Conservation (phyloP, 495 filamentous ascomycete genomes). For the Talaromyces wortmannii region DNA sequence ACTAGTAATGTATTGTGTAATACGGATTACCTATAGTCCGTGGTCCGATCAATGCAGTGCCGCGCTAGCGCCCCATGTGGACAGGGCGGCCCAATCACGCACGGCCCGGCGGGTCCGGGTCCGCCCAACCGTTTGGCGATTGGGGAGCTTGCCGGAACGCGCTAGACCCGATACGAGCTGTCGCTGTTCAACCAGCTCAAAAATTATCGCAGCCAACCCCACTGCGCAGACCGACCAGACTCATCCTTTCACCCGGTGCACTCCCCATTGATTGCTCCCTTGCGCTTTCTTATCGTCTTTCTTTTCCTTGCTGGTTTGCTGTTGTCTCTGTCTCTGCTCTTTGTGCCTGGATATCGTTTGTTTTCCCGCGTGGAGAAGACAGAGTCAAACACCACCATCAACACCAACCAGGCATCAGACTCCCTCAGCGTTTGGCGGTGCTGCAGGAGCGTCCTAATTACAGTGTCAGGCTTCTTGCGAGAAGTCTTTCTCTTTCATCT, state of each 20-base stretch:
- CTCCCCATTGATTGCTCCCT: not conserved
- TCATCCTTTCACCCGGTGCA: not conserved
- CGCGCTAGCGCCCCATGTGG: not conserved
- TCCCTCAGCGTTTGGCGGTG: conserved; percentile 5
- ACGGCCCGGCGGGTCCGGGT: no score
- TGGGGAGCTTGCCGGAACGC: conserved; percentile 18
- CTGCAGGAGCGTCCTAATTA: not conserved
- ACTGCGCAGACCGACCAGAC: not conserved
- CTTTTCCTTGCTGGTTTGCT: no score
- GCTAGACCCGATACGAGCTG: conserved; percentile 18
- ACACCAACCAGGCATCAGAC: not conserved
- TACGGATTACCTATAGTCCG: no score
- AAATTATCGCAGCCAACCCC: conserved; percentile 7
- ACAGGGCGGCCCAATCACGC: not conserved
- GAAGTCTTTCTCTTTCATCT: not conserved
- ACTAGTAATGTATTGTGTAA: no score
- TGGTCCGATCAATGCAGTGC: no score
- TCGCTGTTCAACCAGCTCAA: conserved; percentile 23
- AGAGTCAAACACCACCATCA: not conserved
- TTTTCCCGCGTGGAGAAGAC: not conserved
- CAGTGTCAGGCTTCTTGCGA: not conserved
- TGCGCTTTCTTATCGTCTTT: not conserved
- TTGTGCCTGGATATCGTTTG: not conserved
- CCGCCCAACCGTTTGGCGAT: conserved; percentile 29
- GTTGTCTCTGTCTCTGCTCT: not conserved